Evolutionary conservation across 306 rosid species (phyloP).

Genomic region (Spatholobus suberectus): DNA sequence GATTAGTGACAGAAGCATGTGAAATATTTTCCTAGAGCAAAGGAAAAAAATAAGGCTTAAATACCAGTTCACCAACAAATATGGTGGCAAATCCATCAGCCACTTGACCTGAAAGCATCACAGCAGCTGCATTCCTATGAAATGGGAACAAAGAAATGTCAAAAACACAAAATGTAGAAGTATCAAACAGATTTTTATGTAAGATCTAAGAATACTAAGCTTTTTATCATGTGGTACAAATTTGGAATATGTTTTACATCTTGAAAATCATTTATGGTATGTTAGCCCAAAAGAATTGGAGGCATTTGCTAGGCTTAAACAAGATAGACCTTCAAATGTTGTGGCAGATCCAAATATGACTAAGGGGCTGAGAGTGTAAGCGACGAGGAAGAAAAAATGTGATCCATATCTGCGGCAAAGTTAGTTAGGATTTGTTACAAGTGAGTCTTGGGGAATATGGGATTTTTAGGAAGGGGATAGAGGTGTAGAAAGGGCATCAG

Average conservation of each 20-base stretch:
- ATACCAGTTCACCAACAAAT: conserved; percentile 95
- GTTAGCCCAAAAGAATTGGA: not conserved
- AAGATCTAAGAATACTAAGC: not conserved
- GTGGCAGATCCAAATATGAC: not conserved
- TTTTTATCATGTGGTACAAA: not conserved
- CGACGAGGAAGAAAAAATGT: not conserved
- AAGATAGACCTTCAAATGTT: not conserved
- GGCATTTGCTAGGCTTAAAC: not conserved
- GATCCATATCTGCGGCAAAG: not conserved
- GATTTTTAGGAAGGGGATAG: not conserved
- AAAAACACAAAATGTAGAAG: conserved; percentile 11
- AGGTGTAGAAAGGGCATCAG: not conserved
- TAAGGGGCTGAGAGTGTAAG: not conserved
- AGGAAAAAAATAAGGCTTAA: not conserved
- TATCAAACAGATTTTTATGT: not conserved
- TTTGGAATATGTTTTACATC: not conserved
- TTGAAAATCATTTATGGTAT: conserved; percentile 2
- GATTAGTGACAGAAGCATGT: not conserved
- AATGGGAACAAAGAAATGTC: conserved; percentile 1
- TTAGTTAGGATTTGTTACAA: not conserved
- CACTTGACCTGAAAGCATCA: conserved; percentile 97
- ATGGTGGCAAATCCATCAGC: conserved; percentile 90
- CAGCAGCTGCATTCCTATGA: conserved; percentile 80
- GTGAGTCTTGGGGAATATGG: not conserved
- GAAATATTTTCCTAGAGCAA: conserved; percentile 16